These are phyloP conservation scores for Helianthus tuberosus DNA, from an alignment of 129 eudicot species.

Conservation along the genomic window DNA sequence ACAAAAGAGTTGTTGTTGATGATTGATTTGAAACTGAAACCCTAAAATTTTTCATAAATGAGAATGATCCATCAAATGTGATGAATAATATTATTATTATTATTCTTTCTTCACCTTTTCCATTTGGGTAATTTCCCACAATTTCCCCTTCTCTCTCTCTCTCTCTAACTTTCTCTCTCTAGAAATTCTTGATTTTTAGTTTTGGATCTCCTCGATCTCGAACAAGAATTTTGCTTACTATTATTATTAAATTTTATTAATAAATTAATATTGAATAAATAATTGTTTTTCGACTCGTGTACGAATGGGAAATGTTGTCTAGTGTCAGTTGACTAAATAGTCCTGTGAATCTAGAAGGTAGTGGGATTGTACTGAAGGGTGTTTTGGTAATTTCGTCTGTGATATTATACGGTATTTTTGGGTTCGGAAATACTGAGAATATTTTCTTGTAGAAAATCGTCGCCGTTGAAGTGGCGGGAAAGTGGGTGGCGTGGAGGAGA, in stretches of 20 bases:
- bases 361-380: constrained; percentile 2
- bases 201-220: constrained; percentile 49
- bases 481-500: constrained; percentile 48
- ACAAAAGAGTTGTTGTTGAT: neutral
- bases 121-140: constrained; percentile 40
- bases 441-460: constrained; percentile 45
- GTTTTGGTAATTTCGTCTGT: neutral
- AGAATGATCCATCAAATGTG: constrained; percentile 35
- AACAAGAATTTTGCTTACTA: constrained; percentile 29
- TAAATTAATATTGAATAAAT: neutral
- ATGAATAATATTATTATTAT: neutral
- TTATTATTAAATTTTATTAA: neutral
- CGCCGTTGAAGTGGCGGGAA: constrained; percentile 54
- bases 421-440: constrained; percentile 22
- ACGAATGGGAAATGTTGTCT: constrained; percentile 40
- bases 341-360: constrained; percentile 29
- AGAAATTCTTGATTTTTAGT: constrained; percentile 28
- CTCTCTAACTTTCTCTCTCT: constrained; percentile 37
- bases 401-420: constrained; percentile 20
- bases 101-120: constrained; percentile 43
- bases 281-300: constrained; percentile 48
- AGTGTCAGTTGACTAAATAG: constrained; percentile 33
- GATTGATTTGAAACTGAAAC: constrained; percentile 24
- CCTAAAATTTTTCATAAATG: constrained; percentile 17
- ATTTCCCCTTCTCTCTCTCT: constrained; percentile 10